Evolutionary conservation across 2,329 filamentous ascomycete genomes (phyloP).

Genomic region (Chaetomiaceae sp.): DNA sequence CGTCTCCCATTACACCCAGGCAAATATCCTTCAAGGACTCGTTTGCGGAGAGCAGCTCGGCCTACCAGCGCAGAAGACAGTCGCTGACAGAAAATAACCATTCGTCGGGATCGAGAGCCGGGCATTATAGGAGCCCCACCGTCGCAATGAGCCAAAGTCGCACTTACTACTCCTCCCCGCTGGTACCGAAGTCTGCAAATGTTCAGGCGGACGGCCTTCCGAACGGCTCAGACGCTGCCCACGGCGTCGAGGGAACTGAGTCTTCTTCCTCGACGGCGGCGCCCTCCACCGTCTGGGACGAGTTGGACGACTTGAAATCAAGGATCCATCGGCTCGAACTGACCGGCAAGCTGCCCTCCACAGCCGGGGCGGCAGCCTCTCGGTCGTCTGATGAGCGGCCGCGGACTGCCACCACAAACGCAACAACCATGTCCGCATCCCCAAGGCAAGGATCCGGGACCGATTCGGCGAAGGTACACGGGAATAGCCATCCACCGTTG

Average conservation of each 20-base stretch:
- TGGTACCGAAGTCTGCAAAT: slow-evolving; percentile 44
- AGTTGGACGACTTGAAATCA: slow-evolving; percentile 90
- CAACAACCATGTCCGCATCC: slow-evolving; percentile 84
- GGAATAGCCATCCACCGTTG: slow-evolving; percentile 30
- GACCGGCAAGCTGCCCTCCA: slow-evolving; percentile 78
- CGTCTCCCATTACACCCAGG: slow-evolving; percentile 45
- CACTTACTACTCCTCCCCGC: slow-evolving; percentile 54
- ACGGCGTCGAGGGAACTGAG: slow-evolving; percentile 63
- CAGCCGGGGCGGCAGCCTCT: slow-evolving; percentile 73
- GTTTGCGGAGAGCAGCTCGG: slow-evolving; percentile 25
- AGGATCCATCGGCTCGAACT: slow-evolving; percentile 85
- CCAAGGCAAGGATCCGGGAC: slow-evolving; percentile 55
- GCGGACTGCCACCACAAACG: slow-evolving; percentile 81
- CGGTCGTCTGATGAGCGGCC: slow-evolving; percentile 73
- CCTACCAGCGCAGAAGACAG: slow-evolving; percentile 34
- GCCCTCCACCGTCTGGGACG: slow-evolving; percentile 94
- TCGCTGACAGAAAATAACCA: slow-evolving; percentile 44
- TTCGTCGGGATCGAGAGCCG: slow-evolving; percentile 35
- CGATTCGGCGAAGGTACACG: slow-evolving; percentile 36
- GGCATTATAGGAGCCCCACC: slow-evolving; percentile 38
- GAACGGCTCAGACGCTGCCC: slow-evolving; percentile 33
- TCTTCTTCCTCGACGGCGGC: slow-evolving; percentile 84
- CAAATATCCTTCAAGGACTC: slow-evolving; percentile 43
- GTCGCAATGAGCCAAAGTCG: slow-evolving; percentile 36
- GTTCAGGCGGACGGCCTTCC: slow-evolving; percentile 31